Base-by-base conservation (phyloP, 1,284 basidiomycete genomes). In the Boletellus sp. region DNA sequence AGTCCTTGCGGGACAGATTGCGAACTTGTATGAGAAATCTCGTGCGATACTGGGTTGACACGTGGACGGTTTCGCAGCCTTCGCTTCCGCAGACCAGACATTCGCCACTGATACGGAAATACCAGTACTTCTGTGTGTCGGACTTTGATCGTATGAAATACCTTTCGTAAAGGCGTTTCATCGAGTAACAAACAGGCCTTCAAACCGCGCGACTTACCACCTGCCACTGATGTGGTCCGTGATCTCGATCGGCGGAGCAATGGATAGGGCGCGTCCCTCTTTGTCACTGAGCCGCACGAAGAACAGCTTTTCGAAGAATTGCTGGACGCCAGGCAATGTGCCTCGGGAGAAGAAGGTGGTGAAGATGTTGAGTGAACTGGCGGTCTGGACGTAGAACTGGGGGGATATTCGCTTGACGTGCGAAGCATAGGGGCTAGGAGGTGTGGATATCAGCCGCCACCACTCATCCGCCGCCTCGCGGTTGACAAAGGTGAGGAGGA, bases 171-270 rank as follows among this genome's bases (percentile, higher is more conserved):
- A 14, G 5, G 16, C 17, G 2, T 26, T 20, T 10, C 14, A 17
- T 33, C 27, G 1, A 10, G 10, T 21, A 36, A 1, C 7, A 5
- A 3, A 16, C 10, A n/a, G 10, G 22, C 32, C 27, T 20, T 17
- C 17, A 4, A 19, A 16, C 17, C 8, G 11, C 2, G 19, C 5
- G 3, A 25, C 47, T 35, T 16, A 48, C 47, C 47, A 40, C 16
- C 19, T 35, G 19, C 47, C 47, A 36, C 47, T 48, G n/a, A 48
- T 29, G 19, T 48, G 42, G 14, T 48, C 47, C 11, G 47, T 45
- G 21, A 48, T 9, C 17, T 44, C 22, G 26, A 14, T 32, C 8
- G 17, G 21, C n/a, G 37, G 33, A 29, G 38, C 20, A 16, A 17
- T 20, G 7, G 13, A 20, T 16, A 35, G 10, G 8, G 14, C 6